These are phyloP conservation scores for Ogataea allantospora DNA, from an alignment of 805 yeast species.

Conservation along the genomic window DNA sequence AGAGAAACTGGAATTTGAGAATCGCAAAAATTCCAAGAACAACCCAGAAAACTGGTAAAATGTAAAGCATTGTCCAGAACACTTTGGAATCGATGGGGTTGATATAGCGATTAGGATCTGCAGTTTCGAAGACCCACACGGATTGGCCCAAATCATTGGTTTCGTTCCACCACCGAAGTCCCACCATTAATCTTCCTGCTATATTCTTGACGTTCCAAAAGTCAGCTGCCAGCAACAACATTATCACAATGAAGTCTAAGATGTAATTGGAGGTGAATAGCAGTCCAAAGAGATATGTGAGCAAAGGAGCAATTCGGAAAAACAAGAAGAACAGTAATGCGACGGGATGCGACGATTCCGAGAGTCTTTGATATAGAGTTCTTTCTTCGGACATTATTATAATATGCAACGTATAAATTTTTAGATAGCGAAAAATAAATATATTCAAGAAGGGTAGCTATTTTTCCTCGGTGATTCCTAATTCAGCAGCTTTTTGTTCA, in stretches of 20 bases:
- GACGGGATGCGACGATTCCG: slow-evolving; percentile 80
- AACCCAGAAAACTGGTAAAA: slow-evolving; percentile 74
- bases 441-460: slow-evolving; percentile 27
- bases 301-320: slow-evolving; percentile 61
- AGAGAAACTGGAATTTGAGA: slow-evolving; percentile 70
- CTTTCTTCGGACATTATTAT: slow-evolving; percentile 11
- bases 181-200: slow-evolving; percentile 85
- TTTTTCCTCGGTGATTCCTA: slow-evolving; percentile 61
- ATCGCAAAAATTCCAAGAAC: slow-evolving; percentile 74
- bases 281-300: slow-evolving; percentile 69
- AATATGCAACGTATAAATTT: slow-evolving; percentile 6
- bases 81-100: slow-evolving; percentile 90
- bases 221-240: slow-evolving; percentile 79
- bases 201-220: slow-evolving; percentile 94
- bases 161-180: slow-evolving; percentile 97
- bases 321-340: slow-evolving; percentile 65
- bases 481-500: slow-evolving; percentile 66
- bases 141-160: slow-evolving; percentile 61
- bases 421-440: slow-evolving; percentile 5
- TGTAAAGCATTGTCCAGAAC: slow-evolving; percentile 80
- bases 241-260: slow-evolving; percentile 73
- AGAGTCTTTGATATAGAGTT: slow-evolving; percentile 46
- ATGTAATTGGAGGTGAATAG: slow-evolving; percentile 66
- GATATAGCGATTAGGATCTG: slow-evolving; percentile 66
- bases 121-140: slow-evolving; percentile 86